These are phyloP conservation scores for Penicillium steckii DNA, from an alignment of 495 filamentous ascomycete genomes.

Conservation along the genomic window DNA sequence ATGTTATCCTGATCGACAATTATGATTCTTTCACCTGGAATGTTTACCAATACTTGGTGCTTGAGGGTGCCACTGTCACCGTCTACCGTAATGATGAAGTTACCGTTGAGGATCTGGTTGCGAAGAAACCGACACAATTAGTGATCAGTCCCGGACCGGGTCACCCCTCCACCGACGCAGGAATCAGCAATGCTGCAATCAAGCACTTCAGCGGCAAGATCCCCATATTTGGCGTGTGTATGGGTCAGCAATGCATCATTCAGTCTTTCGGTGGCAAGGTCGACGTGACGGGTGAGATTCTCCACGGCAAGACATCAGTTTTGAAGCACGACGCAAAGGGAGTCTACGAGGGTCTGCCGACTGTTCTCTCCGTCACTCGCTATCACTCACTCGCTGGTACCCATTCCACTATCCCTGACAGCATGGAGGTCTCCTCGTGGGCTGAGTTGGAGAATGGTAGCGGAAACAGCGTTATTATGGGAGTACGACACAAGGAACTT, in stretches of 20 bases:
- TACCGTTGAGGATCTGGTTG: constrained; percentile 76
- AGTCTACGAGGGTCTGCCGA: constrained; percentile 73
- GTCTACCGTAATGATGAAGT: constrained; percentile 93
- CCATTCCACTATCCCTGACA: constrained; percentile 80
- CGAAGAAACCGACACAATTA: constrained; percentile 83
- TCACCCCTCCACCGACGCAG: constrained; percentile 85
- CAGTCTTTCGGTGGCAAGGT: constrained; percentile 88
- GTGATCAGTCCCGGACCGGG: constrained; percentile 95
- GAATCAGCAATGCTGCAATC: constrained; percentile 89
- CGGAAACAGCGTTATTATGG: constrained; percentile 86
- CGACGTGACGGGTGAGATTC: constrained; percentile 89
- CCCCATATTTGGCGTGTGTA: constrained; percentile 95
- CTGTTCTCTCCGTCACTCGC: constrained; percentile 81
- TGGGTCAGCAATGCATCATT: constrained; percentile 98
- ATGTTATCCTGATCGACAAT: constrained; percentile 96
- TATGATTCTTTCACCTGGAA: constrained; percentile 99
- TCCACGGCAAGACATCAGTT: constrained; percentile 94
- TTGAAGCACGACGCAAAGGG: constrained; percentile 86
- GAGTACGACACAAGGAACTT: constrained; percentile 87
- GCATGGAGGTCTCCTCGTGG: constrained; percentile 90
- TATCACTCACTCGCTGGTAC: constrained; percentile 98
- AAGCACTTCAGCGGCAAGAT: constrained; percentile 92
- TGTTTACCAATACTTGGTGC: constrained; percentile 94
- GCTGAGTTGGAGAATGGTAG: constrained; percentile 57
- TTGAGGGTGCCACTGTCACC: constrained; percentile 86